These are phyloP conservation scores for Ilex asprella DNA, from an alignment of 257 asterid genomes.

Conservation along the genomic window DNA sequence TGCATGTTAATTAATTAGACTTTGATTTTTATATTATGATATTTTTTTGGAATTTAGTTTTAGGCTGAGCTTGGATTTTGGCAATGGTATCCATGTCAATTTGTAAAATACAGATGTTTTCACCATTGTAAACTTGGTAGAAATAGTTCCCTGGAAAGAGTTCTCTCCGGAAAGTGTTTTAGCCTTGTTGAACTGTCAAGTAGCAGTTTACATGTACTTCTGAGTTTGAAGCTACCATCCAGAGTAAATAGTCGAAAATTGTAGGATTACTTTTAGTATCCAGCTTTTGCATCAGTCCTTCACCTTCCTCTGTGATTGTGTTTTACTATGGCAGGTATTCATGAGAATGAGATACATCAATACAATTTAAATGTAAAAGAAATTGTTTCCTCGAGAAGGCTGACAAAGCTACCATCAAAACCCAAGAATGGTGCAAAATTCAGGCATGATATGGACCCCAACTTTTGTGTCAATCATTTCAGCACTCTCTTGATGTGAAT, in stretches of 20 bases:
- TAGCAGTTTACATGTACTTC: too few relatives aligned
- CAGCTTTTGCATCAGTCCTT: neutral
- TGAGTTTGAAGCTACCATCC: neutral
- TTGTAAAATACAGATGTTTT: too few relatives aligned
- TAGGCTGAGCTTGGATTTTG: too few relatives aligned
- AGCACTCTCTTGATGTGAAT: constrained; percentile 11
- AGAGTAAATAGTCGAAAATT: neutral
- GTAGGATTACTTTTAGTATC: neutral
- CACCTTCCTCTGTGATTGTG: constrained; percentile 7
- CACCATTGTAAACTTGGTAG: too few relatives aligned
- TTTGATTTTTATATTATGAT: too few relatives aligned
- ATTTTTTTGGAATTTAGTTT: too few relatives aligned
- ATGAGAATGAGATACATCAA: constrained; percentile 54
- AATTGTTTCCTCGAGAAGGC: constrained; percentile 36
- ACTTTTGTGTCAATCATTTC: constrained; percentile 6
- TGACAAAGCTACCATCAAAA: constrained; percentile 48
- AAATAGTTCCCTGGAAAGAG: too few relatives aligned
- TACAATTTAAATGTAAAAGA: constrained; percentile 47
- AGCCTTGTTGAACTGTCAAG: too few relatives aligned
- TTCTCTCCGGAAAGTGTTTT: too few relatives aligned
- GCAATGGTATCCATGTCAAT: too few relatives aligned
- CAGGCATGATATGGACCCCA: constrained; percentile 44
- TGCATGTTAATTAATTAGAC: too few relatives aligned
- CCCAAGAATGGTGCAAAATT: constrained; percentile 60
- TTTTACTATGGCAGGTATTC: constrained; percentile 45